Percentiles rank a stretch among this genome's conserved stretches.
These are phyloP conservation scores for Erythrophleum fordii DNA, from an alignment of 306 rosid species.

Conservation along the genomic window DNA sequence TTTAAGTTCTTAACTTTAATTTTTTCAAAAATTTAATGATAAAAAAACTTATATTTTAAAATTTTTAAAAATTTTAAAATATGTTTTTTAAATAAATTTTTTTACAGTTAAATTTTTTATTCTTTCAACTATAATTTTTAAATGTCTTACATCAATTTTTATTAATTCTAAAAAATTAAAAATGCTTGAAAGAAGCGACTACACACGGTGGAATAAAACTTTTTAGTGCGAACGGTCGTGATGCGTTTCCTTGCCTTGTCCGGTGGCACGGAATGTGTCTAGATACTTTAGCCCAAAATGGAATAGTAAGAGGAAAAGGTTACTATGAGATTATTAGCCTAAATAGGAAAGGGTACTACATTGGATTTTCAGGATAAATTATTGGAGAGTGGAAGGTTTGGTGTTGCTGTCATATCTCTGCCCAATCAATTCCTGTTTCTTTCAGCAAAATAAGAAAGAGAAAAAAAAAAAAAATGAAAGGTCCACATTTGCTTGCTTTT, in stretches of 20 bases:
- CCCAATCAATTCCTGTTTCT: not conserved
- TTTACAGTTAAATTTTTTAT: too few species aligned
- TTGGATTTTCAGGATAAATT: not conserved
- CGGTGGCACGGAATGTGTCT: not conserved
- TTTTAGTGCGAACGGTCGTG: too few species aligned
- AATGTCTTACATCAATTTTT: too few species aligned
- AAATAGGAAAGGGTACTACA: constrained; percentile 20
- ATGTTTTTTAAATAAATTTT: too few species aligned
- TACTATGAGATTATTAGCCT: not conserved
- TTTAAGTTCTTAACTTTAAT: too few species aligned
- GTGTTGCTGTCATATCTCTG: not conserved
- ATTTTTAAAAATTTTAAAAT: too few species aligned
- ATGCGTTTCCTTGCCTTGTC: not conserved
- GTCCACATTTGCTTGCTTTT: not conserved
- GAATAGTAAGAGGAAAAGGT: constrained; percentile 13
- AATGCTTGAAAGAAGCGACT: too few species aligned
- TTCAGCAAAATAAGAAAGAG: not conserved
- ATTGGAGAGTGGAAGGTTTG: not conserved
- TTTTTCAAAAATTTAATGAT: too few species aligned
- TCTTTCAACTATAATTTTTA: too few species aligned
- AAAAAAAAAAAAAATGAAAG: not conserved
- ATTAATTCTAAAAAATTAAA: too few species aligned
- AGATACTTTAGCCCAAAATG: not conserved
- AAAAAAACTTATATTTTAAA: too few species aligned
- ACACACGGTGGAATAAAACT: too few species aligned